A percentile compares a stretch with the other conserved stretches of the same genome.
Evolutionary conservation across 257 asterid species (phyloP).

Genomic region (Scutellaria barbata): DNA sequence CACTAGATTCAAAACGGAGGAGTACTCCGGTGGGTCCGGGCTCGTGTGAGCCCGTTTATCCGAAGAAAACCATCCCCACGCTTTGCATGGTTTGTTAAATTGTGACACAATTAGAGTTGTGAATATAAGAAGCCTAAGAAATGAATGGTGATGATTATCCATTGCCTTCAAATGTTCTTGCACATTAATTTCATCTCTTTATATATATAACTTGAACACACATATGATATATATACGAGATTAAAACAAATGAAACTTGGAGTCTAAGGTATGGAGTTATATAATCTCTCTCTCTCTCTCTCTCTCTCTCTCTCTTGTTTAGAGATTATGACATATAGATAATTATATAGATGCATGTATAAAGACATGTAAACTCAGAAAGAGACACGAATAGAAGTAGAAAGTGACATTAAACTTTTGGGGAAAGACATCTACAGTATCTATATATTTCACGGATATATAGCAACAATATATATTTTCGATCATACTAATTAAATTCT

Average conservation of each 20-base stretch:
- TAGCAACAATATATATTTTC: neutral
- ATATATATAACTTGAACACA: neutral
- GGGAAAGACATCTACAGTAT: conserved; percentile 2
- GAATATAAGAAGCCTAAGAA: conserved; percentile 22
- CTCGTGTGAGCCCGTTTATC: conserved; percentile 2
- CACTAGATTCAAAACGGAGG: neutral
- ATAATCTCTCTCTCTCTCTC: neutral
- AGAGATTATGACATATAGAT: no score
- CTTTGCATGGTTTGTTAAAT: conserved; percentile 37
- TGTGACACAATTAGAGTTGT: conserved; percentile 38
- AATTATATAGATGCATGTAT: neutral
- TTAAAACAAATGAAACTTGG: conserved; percentile 28
- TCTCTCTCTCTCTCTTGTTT: no score
- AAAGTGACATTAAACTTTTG: neutral
- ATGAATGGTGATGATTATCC: neutral
- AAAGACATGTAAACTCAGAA: neutral
- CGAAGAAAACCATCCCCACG: conserved; percentile 40
- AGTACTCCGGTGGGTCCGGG: conserved; percentile 22
- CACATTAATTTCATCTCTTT: neutral
- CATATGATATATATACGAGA: neutral
- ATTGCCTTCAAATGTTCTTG: neutral
- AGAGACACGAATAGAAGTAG: neutral
- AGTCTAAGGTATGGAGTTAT: conserved; percentile 8
- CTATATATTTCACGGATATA: neutral
- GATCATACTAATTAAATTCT: neutral